Percentiles rank a stretch among this genome's conserved stretches.
Evolutionary conservation across 164 flowering plant genomes (phyloP).

Genomic region (Vitis riparia): DNA sequence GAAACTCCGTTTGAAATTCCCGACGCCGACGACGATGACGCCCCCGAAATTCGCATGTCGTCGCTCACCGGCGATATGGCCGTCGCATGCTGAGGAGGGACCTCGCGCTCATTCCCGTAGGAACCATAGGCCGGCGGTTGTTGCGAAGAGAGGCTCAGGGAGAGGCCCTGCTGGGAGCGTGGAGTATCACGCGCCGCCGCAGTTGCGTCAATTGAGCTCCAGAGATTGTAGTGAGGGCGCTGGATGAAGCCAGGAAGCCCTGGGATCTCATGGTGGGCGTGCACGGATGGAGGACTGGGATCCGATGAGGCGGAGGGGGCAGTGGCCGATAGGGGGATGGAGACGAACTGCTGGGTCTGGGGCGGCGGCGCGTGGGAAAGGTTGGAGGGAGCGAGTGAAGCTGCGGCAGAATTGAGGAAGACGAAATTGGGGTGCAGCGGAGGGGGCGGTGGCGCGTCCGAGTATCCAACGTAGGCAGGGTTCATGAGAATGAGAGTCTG

Average conservation of each 20-base stretch:
- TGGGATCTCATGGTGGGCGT: constrained; percentile 39
- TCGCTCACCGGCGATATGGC: constrained; percentile 36
- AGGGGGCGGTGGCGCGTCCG: constrained; percentile 44
- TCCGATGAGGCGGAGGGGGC: constrained; percentile 18
- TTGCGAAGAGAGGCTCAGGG: constrained; percentile 83
- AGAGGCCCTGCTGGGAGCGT: constrained; percentile 66
- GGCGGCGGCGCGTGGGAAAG: constrained; percentile 32
- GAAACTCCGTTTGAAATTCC: constrained; percentile 61
- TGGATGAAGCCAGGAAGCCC: constrained; percentile 52
- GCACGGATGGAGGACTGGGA: constrained; percentile 19
- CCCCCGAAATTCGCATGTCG: constrained; percentile 41
- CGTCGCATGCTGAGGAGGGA: constrained; percentile 25
- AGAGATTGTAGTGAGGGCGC: constrained; percentile 59
- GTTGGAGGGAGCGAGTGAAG: constrained; percentile 8
- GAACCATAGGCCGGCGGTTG: constrained; percentile 41
- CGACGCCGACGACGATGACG: constrained; percentile 59
- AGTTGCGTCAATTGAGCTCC: constrained; percentile 43
- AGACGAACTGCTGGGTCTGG: constrained; percentile 55
- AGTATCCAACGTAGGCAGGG: constrained; percentile 66
- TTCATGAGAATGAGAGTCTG: constrained; percentile 95
- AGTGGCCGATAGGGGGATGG: constrained; percentile 47
- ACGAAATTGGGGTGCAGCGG: constrained; percentile 41
- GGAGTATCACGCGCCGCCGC: constrained; percentile 41
- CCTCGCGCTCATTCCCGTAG: constrained; percentile 24
- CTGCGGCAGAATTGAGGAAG: constrained; percentile 43